Conservation (phyloP, 225 moss, liverwort and hornwort genomes). For the Pseudisothecium myosuroides region DNA sequence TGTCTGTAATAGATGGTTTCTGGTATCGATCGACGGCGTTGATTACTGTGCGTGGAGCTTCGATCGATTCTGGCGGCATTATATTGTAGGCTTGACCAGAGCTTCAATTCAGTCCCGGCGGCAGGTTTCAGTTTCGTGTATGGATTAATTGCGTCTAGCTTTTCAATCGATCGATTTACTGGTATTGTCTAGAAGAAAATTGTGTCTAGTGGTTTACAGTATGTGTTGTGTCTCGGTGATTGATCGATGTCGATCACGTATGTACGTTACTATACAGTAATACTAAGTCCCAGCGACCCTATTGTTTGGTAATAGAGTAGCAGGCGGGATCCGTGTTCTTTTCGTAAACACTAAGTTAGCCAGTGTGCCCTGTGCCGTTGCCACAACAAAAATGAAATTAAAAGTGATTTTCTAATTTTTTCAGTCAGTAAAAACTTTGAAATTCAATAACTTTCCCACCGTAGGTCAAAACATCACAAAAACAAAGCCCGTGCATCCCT, state of each 20-base stretch:
- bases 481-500: too few relatives aligned
- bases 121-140: not conserved
- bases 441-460: too few relatives aligned
- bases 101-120: not conserved
- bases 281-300: accelerated
- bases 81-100: not conserved
- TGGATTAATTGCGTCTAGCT: not conserved
- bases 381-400: too few relatives aligned
- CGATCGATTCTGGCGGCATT: not conserved
- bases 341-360: too few relatives aligned
- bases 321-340: not conserved
- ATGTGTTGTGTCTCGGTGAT: not conserved
- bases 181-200: not conserved
- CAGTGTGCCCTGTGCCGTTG: too few relatives aligned
- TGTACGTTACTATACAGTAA: not conserved
- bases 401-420: too few relatives aligned
- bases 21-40: too few relatives aligned
- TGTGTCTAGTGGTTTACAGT: not conserved
- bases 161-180: not conserved
- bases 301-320: not conserved
- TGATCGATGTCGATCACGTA: not conserved
- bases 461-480: too few relatives aligned
- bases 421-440: too few relatives aligned
- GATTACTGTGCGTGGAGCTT: not conserved
- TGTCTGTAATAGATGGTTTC: not conserved